Conservation (phyloP, 441 rosid species). For the Pelargonium fulgidum region DNA sequence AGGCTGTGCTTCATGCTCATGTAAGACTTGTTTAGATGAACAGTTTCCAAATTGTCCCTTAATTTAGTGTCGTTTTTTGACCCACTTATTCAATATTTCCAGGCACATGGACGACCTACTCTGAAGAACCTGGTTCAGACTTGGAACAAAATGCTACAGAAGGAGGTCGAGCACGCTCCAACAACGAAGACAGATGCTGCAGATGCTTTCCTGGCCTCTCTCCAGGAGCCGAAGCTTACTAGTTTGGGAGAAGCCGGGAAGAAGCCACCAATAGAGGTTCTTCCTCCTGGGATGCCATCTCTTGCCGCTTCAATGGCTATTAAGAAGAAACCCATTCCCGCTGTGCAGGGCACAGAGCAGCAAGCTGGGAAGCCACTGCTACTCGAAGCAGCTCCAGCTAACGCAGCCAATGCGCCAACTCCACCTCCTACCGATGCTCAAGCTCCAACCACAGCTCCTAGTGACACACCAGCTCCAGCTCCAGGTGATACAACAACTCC, state of each 20-base stretch:
- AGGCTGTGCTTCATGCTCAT: constrained; percentile 95
- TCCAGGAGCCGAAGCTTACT: constrained; percentile 84
- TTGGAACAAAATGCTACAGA: constrained; percentile 87
- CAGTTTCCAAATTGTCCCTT: background rate
- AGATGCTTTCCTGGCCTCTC: constrained; percentile 84
- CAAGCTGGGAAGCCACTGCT: constrained; percentile 58
- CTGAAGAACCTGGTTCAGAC: constrained; percentile 77
- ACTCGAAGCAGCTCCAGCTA: constrained; percentile 58
- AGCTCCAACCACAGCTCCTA: constrained; percentile 24
- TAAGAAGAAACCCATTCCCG: constrained; percentile 58
- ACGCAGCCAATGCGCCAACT: background rate
- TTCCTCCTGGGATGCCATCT: constrained; percentile 95
- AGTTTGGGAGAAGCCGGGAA: constrained; percentile 78
- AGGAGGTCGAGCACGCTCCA: constrained; percentile 72
- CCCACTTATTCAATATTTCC: constrained; percentile 23
- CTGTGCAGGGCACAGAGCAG: constrained; percentile 37
- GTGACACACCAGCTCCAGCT: background rate
- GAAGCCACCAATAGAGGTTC: constrained; percentile 81
- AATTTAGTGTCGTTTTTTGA: constrained; percentile 9
- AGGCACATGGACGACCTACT: constrained; percentile 97
- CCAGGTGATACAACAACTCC: background rate
- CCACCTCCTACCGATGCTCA: background rate
- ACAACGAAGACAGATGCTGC: constrained; percentile 79
- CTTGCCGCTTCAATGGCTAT: constrained; percentile 63
- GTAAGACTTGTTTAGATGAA: constrained; percentile 34